Base-by-base conservation (phyloP, 441 rosid genomes). In the Hypseocharis bilobata region DNA sequence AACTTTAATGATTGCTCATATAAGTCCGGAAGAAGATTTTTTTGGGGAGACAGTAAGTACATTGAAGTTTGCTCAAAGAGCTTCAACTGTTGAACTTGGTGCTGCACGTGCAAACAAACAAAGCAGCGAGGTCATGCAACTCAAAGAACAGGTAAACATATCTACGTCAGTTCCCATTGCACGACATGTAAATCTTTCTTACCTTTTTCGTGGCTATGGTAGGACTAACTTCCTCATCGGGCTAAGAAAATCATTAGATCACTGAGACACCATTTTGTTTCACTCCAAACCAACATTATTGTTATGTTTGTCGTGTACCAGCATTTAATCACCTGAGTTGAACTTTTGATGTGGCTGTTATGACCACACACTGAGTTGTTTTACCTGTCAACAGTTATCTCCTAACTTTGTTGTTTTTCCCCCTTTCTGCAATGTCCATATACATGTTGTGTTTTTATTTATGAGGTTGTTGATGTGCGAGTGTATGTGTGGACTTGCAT, bases 1-100 rank as follows among this genome's bases (percentile, higher is more conserved):
- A 70, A 90, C 96, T 3, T 69, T 92, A 66, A 92, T 92, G 97
- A 85, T 92, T 83, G 95, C 97, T 65, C 98, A 92, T 70, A 73
- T 88, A 67, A 90, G 93, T 72, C 97, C 98, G 3, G 97, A 92
- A 72, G 87, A 65, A 55, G 96, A 84, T 71, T 90, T 92, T 28
- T 83, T 84, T 34, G 81, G 83, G 22, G 97, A 92, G 77, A 88
- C 97, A 40, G 64, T 90, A 17, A 90, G 95, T 74, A 92, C 97
- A 58, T 70, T 92, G 77, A 90, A 90, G 78, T 92, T 90, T 64
- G 97, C 97, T 70, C 95, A 85, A 66, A 85, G 97, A 76, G 96
- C 84, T 47, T 86, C 95, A 13, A 82, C 82, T 0, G 88, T 90
- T 14, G 96, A 92, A 67, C 96, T 88, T 57, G 96, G 98, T 4